Evolutionary conservation across 352 stramenopile species (phyloP).

Genomic region (Pythium aphanidermatum): DNA sequence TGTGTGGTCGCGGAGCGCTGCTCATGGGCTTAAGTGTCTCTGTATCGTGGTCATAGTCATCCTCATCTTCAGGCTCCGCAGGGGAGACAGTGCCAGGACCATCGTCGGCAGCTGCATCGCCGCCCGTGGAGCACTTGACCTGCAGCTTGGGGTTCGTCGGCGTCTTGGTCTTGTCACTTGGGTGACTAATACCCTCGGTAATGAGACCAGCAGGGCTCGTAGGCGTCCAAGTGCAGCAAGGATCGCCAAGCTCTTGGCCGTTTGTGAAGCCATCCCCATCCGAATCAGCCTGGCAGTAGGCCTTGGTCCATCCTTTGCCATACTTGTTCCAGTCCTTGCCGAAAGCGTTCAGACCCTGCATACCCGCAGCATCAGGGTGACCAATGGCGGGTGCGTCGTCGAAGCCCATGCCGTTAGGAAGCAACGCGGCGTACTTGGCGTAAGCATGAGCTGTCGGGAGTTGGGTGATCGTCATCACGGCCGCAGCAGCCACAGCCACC

Average conservation of each 20-base stretch:
- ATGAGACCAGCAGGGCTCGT: slow-evolving; percentile 39
- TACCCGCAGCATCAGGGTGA: slow-evolving; percentile 25
- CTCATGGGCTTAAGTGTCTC: slow-evolving; percentile 24
- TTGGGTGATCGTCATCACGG: not conserved
- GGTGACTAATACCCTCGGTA: slow-evolving; percentile 53
- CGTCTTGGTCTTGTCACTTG: slow-evolving; percentile 45
- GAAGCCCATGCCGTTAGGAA: slow-evolving; percentile 32
- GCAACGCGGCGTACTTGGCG: slow-evolving; percentile 13
- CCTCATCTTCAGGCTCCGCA: slow-evolving; percentile 34
- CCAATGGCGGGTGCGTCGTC: slow-evolving; percentile 21
- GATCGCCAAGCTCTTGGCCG: slow-evolving; percentile 36
- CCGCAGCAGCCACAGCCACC: not conserved
- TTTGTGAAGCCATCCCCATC: slow-evolving; percentile 38
- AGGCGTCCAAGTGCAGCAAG: slow-evolving; percentile 36
- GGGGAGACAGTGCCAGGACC: slow-evolving; percentile 20
- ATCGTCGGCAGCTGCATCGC: not conserved
- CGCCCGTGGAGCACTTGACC: slow-evolving; percentile 28
- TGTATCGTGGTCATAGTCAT: slow-evolving; percentile 51
- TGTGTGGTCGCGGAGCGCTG: slow-evolving; percentile 8
- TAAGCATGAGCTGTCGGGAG: slow-evolving; percentile 8
- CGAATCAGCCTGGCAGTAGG: slow-evolving; percentile 30
- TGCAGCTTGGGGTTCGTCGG: slow-evolving; percentile 44
- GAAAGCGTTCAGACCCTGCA: slow-evolving; percentile 27
- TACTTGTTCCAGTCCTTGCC: slow-evolving; percentile 28
- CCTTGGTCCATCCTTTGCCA: slow-evolving; percentile 26